Evolutionary conservation across 106 monocot genomes (phyloP).

Genomic region (Phalaenopsis aphrodite): DNA sequence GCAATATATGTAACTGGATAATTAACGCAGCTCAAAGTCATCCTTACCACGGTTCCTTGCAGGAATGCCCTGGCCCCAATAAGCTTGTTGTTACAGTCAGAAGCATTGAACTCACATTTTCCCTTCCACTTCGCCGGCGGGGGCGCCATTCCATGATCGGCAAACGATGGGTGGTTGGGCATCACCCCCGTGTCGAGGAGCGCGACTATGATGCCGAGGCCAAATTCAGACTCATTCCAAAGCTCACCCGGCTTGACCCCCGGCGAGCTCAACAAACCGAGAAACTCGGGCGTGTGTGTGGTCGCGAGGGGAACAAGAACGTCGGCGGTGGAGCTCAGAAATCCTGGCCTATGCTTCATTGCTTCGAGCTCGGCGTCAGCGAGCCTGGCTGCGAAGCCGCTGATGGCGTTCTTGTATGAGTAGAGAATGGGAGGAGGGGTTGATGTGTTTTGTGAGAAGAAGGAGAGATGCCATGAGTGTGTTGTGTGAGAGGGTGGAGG

Average conservation of each 20-base stretch:
- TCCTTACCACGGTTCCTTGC: not conserved
- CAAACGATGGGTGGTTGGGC: conserved; percentile 35
- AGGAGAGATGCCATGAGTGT: conserved; percentile 17
- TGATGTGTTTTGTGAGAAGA: conserved; percentile 5
- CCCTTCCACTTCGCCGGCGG: conserved; percentile 44
- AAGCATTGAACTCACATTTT: not conserved
- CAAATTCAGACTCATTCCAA: conserved; percentile 7
- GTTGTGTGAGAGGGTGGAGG: not conserved
- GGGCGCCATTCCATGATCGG: conserved; percentile 19
- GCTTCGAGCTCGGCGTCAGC: conserved; percentile 5
- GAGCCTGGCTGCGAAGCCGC: conserved; percentile 19
- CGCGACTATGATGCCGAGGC: conserved; percentile 26
- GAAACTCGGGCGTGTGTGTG: conserved; percentile 33
- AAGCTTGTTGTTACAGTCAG: conserved; percentile 33
- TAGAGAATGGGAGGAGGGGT: not conserved
- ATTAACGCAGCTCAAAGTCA: too few species aligned
- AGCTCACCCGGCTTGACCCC: not conserved
- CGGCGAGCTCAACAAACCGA: conserved; percentile 11
- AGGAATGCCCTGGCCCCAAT: conserved; percentile 19
- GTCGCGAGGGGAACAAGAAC: conserved; percentile 8
- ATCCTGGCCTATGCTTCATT: conserved; percentile 12
- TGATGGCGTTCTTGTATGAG: conserved; percentile 6
- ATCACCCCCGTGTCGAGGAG: conserved; percentile 31
- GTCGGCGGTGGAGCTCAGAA: conserved; percentile 10
- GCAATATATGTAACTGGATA: too few species aligned